These are phyloP conservation scores for Hyphopichia burtonii DNA, from an alignment of 1,139 yeast genomes.

Conservation along the genomic window DNA sequence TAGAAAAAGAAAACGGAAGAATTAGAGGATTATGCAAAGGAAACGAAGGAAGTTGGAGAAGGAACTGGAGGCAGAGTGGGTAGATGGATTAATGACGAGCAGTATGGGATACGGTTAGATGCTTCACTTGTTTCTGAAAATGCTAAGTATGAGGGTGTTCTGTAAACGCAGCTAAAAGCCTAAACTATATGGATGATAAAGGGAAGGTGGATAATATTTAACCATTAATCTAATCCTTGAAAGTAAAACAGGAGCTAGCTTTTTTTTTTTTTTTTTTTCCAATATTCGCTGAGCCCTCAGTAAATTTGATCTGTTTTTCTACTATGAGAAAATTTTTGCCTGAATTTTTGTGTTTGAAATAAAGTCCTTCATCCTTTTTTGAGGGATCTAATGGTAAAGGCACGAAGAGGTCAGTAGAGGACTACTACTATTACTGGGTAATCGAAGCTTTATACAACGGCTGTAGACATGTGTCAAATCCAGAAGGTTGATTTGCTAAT, in stretches of 20 bases:
- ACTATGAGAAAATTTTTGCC: not conserved
- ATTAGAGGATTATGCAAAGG: not conserved
- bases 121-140: not conserved
- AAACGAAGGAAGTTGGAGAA: not conserved
- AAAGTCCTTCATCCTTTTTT: not conserved
- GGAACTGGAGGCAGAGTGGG: not conserved
- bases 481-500: too few species aligned
- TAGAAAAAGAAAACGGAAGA: not conserved
- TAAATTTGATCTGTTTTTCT: not conserved
- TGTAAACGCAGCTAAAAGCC: not conserved
- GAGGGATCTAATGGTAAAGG: not conserved
- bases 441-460: not conserved
- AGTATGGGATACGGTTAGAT: not conserved
- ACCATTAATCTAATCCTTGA: not conserved
- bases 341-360: not conserved
- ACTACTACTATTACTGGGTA: too few species aligned
- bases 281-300: conserved; percentile 1
- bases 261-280: not conserved
- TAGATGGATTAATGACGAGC: not conserved
- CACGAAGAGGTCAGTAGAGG: not conserved
- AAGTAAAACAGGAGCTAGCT: not conserved
- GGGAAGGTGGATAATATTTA: not conserved
- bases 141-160: not conserved
- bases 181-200: not conserved
- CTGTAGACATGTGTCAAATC: too few species aligned